Conservation (phyloP, 2,329 filamentous ascomycete genomes). For the Xylaria sp. region DNA sequence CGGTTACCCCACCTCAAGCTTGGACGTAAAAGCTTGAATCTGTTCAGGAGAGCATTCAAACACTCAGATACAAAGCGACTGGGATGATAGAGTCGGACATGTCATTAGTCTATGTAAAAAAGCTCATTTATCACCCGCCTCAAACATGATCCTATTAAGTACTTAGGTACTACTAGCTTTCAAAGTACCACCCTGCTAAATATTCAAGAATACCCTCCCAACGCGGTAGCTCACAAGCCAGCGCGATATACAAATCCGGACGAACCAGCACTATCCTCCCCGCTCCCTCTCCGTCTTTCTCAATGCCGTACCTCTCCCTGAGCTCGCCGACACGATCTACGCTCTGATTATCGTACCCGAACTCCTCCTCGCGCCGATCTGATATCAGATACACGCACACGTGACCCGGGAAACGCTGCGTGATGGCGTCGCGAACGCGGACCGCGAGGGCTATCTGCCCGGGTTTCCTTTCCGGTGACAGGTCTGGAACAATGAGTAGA, state of each 20-base stretch:
- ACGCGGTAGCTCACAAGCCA: neutral
- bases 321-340: neutral
- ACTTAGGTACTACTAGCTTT: neutral
- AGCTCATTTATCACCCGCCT: too few species aligned
- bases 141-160: too few species aligned
- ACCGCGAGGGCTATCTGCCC: neutral
- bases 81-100: too few species aligned
- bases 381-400: slow-evolving; percentile 1
- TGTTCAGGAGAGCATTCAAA: too few species aligned
- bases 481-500: neutral
- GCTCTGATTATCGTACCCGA: neutral
- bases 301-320: neutral
- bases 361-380: neutral
- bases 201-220: slow-evolving; percentile 5
- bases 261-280: neutral
- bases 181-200: neutral
- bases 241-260: slow-evolving; percentile 3
- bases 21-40: too few species aligned
- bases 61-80: too few species aligned
- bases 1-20: too few species aligned
- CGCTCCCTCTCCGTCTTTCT: neutral
- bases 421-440: neutral
- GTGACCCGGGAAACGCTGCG: neutral
- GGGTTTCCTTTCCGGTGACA: neutral
- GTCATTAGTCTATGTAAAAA: too few species aligned